Base-by-base conservation (phyloP, 1,284 basidiomycete species). In the Mycosarcoma mackinlayi region DNA sequence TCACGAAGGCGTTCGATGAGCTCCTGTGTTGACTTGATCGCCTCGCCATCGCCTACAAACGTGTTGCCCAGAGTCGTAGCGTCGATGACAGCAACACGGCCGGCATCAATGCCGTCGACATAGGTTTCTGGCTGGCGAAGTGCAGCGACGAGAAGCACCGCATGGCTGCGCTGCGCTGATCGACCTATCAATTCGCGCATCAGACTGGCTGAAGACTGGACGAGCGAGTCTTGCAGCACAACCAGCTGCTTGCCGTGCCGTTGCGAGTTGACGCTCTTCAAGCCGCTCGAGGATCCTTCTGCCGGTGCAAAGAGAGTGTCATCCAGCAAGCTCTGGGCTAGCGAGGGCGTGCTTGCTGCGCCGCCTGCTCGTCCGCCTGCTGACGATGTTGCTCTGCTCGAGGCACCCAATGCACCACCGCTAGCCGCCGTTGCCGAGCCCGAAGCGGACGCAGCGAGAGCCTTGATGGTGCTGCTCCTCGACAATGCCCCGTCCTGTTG, bases 221-320 rank as follows among this genome's bases (percentile, higher is more conserved):
- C 71, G 19, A 70, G n/a, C n/a, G 60, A 63, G 31, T 77, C 75
- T 41, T 74, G 73, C 14, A 79, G 28, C 7, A 79, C 33, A 4
- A 76, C 58, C 8, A 79, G 61, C 60, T 78, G 71, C 45, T 66
- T 75, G n/a, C 52, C 56, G 18, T 73, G 65, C 14, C 70, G 48
- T 18, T 72, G 59, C 27, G 62, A 57, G 9, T 35, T 40, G 39
- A 39, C 49, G 37, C 58, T 66, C 37, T 62, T 71, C 30, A 62
- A 30, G 0, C 46, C 47, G 31, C 31, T 49, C 14, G 54, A 54
- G 7, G 69, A 49, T 3, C 51, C 55, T 3, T 63, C 60, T 11
- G 56, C 51, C 6, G 60, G 70, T 7, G 56, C 58, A 27, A 73
- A 60, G 16, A 58, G 21, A 7, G 30, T 33, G 25, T 73, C 56